Conservation (phyloP, 2,329 filamentous ascomycete species). For the Coniochaeta sp. region DNA sequence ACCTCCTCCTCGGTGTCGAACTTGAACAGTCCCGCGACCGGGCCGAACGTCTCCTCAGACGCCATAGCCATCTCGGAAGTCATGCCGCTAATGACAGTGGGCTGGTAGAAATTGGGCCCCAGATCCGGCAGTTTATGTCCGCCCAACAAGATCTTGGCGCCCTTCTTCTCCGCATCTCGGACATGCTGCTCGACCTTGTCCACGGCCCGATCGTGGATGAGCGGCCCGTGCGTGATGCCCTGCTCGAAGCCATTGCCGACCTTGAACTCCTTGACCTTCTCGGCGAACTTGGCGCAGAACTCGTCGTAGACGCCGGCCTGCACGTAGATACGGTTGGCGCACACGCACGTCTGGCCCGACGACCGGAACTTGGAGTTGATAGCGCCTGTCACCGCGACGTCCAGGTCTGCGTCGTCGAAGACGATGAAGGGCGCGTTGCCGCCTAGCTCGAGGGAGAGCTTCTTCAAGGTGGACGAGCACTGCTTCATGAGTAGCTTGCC, state of each 20-base stretch:
- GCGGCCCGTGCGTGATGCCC: slow-evolving; percentile 68
- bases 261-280: slow-evolving; percentile 65
- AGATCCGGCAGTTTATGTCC: slow-evolving; percentile 68
- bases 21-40: slow-evolving; percentile 80
- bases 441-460: slow-evolving; percentile 79
- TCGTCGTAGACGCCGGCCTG: slow-evolving; percentile 71
- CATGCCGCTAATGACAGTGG: slow-evolving; percentile 84
- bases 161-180: slow-evolving; percentile 68
- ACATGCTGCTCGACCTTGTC: slow-evolving; percentile 75
- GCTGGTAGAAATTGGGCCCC: slow-evolving; percentile 81
- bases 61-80: slow-evolving; percentile 77
- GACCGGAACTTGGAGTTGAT: slow-evolving; percentile 87
- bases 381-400: slow-evolving; percentile 74
- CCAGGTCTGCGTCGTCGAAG: slow-evolving; percentile 89
- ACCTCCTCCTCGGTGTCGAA: slow-evolving; percentile 89
- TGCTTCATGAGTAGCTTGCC: slow-evolving; percentile 83
- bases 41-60: slow-evolving; percentile 89
- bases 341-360: slow-evolving; percentile 93
- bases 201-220: slow-evolving; percentile 79
- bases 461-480: slow-evolving; percentile 75
- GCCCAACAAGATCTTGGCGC: slow-evolving; percentile 66
- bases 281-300: slow-evolving; percentile 61
- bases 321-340: slow-evolving; percentile 76
- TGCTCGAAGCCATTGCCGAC: slow-evolving; percentile 68
- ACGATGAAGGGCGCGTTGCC: slow-evolving; percentile 96